A percentile compares a stretch with the other conserved stretches of the same genome.
Conservation (phyloP, 2,329 filamentous ascomycete species). For the Hirsutella thompsonii region DNA sequence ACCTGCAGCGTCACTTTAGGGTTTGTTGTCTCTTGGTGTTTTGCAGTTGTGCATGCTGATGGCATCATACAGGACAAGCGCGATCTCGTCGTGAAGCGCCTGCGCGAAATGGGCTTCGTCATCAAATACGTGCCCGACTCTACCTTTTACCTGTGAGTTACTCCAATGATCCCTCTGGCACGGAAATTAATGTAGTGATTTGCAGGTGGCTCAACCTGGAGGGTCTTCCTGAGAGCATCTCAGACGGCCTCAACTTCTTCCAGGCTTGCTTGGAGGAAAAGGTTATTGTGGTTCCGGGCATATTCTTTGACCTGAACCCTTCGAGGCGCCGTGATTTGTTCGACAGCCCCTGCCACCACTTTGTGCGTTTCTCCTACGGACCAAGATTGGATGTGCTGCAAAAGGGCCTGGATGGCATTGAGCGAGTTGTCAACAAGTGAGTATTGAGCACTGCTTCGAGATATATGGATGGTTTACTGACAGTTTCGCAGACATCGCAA, state of each 20-base stretch:
- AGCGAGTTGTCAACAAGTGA: constrained; percentile 65
- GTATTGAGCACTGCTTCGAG: constrained; percentile 10
- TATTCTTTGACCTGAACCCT: constrained; percentile 96
- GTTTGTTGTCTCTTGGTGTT: constrained; percentile 13
- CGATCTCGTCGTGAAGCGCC: constrained; percentile 73
- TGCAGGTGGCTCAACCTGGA: constrained; percentile 44
- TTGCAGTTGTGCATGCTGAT: neutral
- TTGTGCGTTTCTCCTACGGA: constrained; percentile 74
- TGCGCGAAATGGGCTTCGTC: constrained; percentile 76
- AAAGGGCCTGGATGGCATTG: constrained; percentile 73
- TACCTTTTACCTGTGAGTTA: constrained; percentile 80
- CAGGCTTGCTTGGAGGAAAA: constrained; percentile 85
- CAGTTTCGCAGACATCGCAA: constrained; percentile 11
- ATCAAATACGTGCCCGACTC: constrained; percentile 77
- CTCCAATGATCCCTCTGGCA: neutral
- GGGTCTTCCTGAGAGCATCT: constrained; percentile 65
- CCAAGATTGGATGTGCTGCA: constrained; percentile 68
- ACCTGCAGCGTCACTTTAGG: constrained; percentile 78
- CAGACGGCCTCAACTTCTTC: constrained; percentile 94
- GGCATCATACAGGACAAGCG: constrained; percentile 54
- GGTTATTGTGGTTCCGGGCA: constrained; percentile 91
- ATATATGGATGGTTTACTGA: constrained; percentile 1
- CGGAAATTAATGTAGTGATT: constrained; percentile 1
- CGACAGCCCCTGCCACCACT: constrained; percentile 88
- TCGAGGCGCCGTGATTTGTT: constrained; percentile 82